A percentile compares a stretch with the other conserved stretches of the same genome.
These are phyloP conservation scores for Leishmania tropica DNA, from an alignment of 208 protist species.

Conservation along the genomic window DNA sequence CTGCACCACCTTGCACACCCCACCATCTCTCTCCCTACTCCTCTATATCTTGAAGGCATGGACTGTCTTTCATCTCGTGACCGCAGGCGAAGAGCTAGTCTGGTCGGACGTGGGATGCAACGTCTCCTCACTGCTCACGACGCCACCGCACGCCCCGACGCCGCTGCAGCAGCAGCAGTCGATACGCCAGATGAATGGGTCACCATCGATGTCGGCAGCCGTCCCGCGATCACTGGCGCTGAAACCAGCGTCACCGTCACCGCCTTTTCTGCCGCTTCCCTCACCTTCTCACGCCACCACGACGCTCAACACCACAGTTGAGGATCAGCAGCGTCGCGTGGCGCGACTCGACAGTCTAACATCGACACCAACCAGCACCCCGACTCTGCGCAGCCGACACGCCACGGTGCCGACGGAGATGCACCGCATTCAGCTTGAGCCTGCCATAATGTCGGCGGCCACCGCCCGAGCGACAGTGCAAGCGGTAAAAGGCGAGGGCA, in stretches of 20 bases:
- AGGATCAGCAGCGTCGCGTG: constrained; percentile 35
- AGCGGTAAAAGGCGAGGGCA: neutral
- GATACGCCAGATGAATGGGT: neutral
- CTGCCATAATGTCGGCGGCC: neutral
- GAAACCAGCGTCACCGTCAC: constrained; percentile 6
- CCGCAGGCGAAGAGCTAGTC: constrained; percentile 15
- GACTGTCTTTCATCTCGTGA: constrained; percentile 47
- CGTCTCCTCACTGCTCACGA: neutral
- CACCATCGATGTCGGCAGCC: neutral
- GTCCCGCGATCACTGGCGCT: neutral
- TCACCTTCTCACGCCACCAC: constrained; percentile 30
- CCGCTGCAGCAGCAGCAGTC: constrained; percentile 1
- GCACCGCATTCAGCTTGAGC: constrained; percentile 35
- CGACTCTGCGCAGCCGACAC: constrained; percentile 31
- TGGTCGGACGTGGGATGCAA: constrained; percentile 1
- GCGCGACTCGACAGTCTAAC: constrained; percentile 32
- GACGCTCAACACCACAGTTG: constrained; percentile 29
- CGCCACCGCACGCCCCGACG: neutral
- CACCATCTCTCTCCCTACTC: constrained; percentile 31
- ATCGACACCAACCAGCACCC: constrained; percentile 22
- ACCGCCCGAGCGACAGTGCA: neutral
- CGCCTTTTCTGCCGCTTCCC: constrained; percentile 22
- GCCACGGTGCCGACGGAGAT: constrained; percentile 28
- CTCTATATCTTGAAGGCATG: constrained; percentile 59
- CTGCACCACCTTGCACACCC: constrained; percentile 25